Conservation (phyloP, 2,329 filamentous ascomycete genomes). For the Aspergillus hiratsukae region DNA sequence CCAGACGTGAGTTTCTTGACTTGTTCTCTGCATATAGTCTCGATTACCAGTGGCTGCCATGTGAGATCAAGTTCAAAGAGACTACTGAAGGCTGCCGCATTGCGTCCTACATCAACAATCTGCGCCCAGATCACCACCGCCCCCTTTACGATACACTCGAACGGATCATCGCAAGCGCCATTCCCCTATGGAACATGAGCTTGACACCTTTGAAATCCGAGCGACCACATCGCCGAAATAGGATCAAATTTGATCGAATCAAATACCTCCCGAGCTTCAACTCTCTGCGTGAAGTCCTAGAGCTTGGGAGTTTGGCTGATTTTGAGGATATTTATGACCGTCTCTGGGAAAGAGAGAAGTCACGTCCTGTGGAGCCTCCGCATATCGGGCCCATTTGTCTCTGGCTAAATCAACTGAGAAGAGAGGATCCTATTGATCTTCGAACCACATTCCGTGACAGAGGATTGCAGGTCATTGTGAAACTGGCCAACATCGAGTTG, state of each 20-base stretch:
- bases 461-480: constrained; percentile 51
- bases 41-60: constrained; percentile 47
- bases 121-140: constrained; percentile 33
- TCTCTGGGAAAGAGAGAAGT: background rate
- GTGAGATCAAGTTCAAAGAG: constrained; percentile 29
- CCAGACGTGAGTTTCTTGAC: background rate
- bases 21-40: constrained; percentile 16
- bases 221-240: background rate
- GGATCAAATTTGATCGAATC: constrained; percentile 10
- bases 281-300: constrained; percentile 1
- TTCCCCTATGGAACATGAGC: constrained; percentile 46
- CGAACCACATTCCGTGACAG: constrained; percentile 25
- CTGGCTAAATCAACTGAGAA: background rate
- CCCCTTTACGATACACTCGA: constrained; percentile 37
- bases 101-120: constrained; percentile 43
- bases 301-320: background rate
- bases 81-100: constrained; percentile 22
- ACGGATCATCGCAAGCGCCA: constrained; percentile 30
- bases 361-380: constrained; percentile 6
- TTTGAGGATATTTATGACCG: background rate
- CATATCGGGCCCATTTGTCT: constrained; percentile 8
- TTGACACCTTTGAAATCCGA: constrained; percentile 9
- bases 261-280: constrained; percentile 1
- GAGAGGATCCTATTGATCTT: constrained; percentile 12
- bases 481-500: constrained; percentile 58